These are phyloP conservation scores for Rhodotorula sp. DNA, from an alignment of 1,284 basidiomycete genomes.

Conservation along the genomic window DNA sequence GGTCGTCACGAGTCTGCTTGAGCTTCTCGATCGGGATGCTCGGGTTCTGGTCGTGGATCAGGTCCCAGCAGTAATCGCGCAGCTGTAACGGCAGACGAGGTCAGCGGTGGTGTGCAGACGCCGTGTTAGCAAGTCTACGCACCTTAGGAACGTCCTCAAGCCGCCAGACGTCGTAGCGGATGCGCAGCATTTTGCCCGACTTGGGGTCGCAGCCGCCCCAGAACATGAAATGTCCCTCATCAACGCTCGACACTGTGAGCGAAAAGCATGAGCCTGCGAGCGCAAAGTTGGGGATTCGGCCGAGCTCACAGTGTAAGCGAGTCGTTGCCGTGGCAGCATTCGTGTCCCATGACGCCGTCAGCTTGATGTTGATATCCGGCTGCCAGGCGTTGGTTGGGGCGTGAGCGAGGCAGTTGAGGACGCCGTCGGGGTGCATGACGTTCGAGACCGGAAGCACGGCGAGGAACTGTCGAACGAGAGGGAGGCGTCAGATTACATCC, in stretches of 20 bases:
- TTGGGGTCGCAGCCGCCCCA: slow-evolving; percentile 54
- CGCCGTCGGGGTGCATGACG: slow-evolving; percentile 83
- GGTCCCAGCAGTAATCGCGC: slow-evolving; percentile 64
- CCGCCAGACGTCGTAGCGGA: slow-evolving; percentile 87
- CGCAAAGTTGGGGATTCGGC: no score
- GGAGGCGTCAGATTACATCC: no score
- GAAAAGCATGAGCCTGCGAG: neutral
- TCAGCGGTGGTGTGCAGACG: no score
- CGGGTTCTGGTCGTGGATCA: slow-evolving; percentile 44
- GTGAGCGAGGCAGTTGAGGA: slow-evolving; percentile 75
- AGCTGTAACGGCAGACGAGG: slow-evolving; percentile 48
- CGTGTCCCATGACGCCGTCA: slow-evolving; percentile 53
- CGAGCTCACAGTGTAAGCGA: slow-evolving; percentile 66
- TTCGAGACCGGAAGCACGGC: slow-evolving; percentile 78
- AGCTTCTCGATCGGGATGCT: neutral
- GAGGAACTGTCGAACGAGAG: slow-evolving; percentile 57
- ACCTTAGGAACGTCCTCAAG: slow-evolving; percentile 69
- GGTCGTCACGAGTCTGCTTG: slow-evolving; percentile 48
- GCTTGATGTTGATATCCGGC: slow-evolving; percentile 76
- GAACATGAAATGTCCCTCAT: slow-evolving; percentile 81
- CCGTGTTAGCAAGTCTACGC: neutral
- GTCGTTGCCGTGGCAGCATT: slow-evolving; percentile 57
- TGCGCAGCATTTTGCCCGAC: slow-evolving; percentile 50
- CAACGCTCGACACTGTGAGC: slow-evolving; percentile 62
- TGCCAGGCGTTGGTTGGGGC: slow-evolving; percentile 78